These are phyloP conservation scores for Onygenales sp. DNA, from an alignment of 2,329 filamentous ascomycete species.

Conservation along the genomic window DNA sequence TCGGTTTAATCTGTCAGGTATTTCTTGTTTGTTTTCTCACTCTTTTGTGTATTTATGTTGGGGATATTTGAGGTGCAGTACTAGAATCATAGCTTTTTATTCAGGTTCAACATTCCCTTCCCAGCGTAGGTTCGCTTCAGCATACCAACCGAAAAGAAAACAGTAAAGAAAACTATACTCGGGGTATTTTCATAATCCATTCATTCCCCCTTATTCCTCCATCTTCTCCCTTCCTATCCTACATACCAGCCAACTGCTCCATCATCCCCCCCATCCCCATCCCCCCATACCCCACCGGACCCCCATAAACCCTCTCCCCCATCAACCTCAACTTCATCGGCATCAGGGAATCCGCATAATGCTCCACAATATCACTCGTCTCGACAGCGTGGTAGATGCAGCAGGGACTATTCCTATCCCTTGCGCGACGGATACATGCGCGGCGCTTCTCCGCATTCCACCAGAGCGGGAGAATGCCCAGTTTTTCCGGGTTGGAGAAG, in stretches of 20 bases:
- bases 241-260: too few species aligned
- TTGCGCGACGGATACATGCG: slow-evolving; percentile 30
- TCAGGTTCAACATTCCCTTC: too few species aligned
- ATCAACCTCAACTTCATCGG: slow-evolving; percentile 45
- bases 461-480: slow-evolving; percentile 35
- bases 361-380: slow-evolving; percentile 30
- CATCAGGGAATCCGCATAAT: slow-evolving; percentile 36
- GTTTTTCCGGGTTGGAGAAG: slow-evolving; percentile 1
- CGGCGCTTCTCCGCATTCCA: slow-evolving; percentile 32
- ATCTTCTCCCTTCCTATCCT: too few species aligned
- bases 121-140: too few species aligned
- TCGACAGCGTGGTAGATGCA: slow-evolving; percentile 16
- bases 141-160: too few species aligned
- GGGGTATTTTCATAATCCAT: too few species aligned
- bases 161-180: too few species aligned
- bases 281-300: background rate
- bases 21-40: background rate
- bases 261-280: too few species aligned
- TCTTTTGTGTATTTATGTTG: background rate
- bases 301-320: slow-evolving; percentile 31
- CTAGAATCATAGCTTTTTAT: too few species aligned
- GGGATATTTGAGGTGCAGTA: background rate
- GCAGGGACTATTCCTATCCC: slow-evolving; percentile 7
- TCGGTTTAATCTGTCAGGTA: background rate
- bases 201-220: too few species aligned